Base-by-base conservation (phyloP, 345 rosid genomes). In the Alliaria petiolata region DNA sequence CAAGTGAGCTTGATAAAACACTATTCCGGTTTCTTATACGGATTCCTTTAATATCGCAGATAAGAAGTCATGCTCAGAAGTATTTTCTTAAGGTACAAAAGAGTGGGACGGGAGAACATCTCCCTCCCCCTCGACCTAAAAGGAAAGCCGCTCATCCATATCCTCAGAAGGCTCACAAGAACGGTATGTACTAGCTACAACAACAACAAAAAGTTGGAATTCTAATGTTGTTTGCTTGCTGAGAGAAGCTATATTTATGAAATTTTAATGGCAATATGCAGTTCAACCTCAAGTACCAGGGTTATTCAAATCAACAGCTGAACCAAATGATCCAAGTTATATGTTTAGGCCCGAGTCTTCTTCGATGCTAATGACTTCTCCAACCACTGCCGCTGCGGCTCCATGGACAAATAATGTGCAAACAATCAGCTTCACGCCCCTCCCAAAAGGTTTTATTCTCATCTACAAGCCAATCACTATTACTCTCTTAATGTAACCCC, bases 91-190 rank as follows among this genome's bases (percentile, higher is more conserved):
- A 91, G 82, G 97, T 85, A 46, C 93, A 89, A 78, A 91, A 89
- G 84, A 91, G 67, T 75, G 97, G 97, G 59, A 83, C 91, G 6
- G 83, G 79, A 53, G 95, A 89, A 82, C 97, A 91, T 78, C 80
- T 91, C 75, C 95, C 97, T 77, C 97, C 95, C 15, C 97, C 97
- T 59, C 82, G 97, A 40, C 97, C 97, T 14, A 91, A 91, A 78
- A 82, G 95, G 76, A 91, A 89, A 85, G 93, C 97, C 8, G 88
- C 93, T 67, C 97, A 87, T 85, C 95, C 97, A n/a, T 91, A 91
- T 80, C 97, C 97, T 65, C 97, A 89, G 40, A 91, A 91, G 62
- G 95, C 95, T 26, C 80, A 88, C 3, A 91, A 89, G 77, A 82
- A 70, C 64, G 86, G 97, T 91, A 64, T 31, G 78, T 47, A 15